Conservation (phyloP, 176 grass and related monocot species). For the Carex kokanica region DNA sequence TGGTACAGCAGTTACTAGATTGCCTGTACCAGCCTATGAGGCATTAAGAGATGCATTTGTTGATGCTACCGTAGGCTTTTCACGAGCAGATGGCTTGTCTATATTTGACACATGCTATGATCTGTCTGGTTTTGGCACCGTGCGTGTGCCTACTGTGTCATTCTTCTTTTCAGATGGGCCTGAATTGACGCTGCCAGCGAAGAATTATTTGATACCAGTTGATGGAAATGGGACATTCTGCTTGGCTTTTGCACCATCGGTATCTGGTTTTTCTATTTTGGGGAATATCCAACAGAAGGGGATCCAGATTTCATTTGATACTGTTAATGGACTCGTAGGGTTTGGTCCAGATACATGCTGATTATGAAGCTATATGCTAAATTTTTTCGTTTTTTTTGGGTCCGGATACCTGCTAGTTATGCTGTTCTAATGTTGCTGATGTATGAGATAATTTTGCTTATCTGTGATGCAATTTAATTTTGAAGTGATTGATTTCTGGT, state of each 20-base stretch:
- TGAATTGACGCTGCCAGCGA: neutral
- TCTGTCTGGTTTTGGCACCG: neutral
- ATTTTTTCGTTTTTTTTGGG: neutral
- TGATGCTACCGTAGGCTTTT: neutral
- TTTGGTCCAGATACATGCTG: slow-evolving; percentile 9
- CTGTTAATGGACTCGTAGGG: neutral
- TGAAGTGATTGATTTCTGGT: neutral
- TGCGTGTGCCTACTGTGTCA: neutral
- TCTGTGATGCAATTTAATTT: neutral
- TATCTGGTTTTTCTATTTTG: neutral
- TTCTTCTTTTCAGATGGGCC: slow-evolving; percentile 6
- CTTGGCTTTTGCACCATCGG: neutral
- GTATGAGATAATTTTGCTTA: neutral
- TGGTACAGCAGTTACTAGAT: slow-evolving; percentile 3
- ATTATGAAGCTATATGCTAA: neutral
- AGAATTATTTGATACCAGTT: slow-evolving; percentile 10
- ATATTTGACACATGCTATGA: slow-evolving; percentile 10
- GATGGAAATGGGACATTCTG: neutral
- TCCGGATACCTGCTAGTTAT: neutral
- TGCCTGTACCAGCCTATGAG: too few relatives aligned
- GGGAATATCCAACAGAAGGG: slow-evolving; percentile 11
- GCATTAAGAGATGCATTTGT: too few relatives aligned
- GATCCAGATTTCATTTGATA: slow-evolving; percentile 2
- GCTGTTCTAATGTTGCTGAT: neutral
- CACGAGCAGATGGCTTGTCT: neutral